Evolutionary conservation across 306 rosid species (phyloP), one percentile per base, ranked within the genome.

Genomic region (Ceratonia siliqua): DNA sequence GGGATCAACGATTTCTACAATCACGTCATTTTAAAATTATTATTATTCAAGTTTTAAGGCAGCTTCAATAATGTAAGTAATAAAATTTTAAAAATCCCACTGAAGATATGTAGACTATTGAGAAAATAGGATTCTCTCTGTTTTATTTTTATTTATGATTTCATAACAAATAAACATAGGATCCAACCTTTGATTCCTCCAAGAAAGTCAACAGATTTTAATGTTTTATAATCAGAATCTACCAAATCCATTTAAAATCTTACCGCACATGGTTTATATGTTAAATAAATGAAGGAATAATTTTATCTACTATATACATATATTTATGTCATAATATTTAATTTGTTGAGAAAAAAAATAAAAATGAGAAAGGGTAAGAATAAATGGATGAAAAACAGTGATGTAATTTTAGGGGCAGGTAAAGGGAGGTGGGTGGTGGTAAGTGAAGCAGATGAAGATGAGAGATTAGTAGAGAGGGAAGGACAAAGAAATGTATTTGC

Each of bases 401-500:
- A n/a, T n/a, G n/a, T n/a, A n/a, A n/a, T n/a, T n/a, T n/a, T n/a
- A n/a, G n/a, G n/a, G n/a, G n/a, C n/a, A n/a, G n/a, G n/a, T 63
- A 38, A 72, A 72, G 78, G 38, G 57, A 68, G 24, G 2, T 21
- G 1, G 49, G 7, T 7, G 6, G 7, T 1, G 14, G 59, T n/a
- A 10, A 55, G 62, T 45, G 24, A 69, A 65, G 50, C 20, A 55
- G 73, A 39, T n/a, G 21, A 18, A 8, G 41, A 49, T 56, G 76
- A 55, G 8, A 35, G 4, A 61, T 43, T 50, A 42, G 0, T 64
- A 35, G 45, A 39, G 39, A 62, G 59, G 68, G 53, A 15, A 68
- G 13, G 77, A 62, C 64, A 52, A 65, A 27, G 55, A 68, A 72
- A 62, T 64, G 79, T 72, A 75, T 14, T 8, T 59, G 45, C 85